Percentiles rank a stretch among this genome's conserved stretches.
phyloP scores from a whole-genome alignment of 2,329 filamentous ascomycete genomes.

The Sarocladium brachiariae region DNA sequence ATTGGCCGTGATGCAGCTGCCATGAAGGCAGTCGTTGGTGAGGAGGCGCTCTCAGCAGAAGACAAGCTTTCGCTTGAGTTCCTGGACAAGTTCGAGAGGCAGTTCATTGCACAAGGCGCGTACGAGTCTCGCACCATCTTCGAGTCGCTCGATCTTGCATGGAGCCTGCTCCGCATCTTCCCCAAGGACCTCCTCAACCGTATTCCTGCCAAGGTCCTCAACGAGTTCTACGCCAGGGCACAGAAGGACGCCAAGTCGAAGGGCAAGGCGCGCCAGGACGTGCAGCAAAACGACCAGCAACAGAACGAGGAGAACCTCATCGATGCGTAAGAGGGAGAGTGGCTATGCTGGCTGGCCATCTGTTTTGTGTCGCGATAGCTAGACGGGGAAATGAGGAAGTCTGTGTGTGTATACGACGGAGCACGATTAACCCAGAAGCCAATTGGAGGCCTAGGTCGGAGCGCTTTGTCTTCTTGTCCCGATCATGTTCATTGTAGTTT shows the following conservation, averaged over 20 bases:
- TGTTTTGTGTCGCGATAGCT: background rate
- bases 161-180: constrained; percentile 94
- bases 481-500: background rate
- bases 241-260: constrained; percentile 57
- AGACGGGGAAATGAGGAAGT: background rate
- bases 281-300: constrained; percentile 29
- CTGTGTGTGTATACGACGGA: constrained; percentile 4
- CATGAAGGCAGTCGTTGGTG: constrained; percentile 99
- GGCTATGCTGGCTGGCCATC: background rate
- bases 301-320: constrained; percentile 53
- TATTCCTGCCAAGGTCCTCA: constrained; percentile 74
- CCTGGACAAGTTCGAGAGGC: constrained; percentile 95
- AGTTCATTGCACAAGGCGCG: constrained; percentile 84
- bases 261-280: constrained; percentile 46
- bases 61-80: constrained; percentile 98
- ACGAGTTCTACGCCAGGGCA: constrained; percentile 74
- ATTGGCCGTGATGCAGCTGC: constrained; percentile 96
- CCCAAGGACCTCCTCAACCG: constrained; percentile 97
- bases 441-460: background rate
- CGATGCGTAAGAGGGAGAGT: constrained; percentile 42
- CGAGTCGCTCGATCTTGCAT: constrained; percentile 92
- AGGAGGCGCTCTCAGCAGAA: constrained; percentile 90
- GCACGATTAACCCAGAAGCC: background rate
- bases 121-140: constrained; percentile 90
- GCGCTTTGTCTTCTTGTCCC: background rate